Base-by-base conservation (phyloP, 2,329 filamentous ascomycete genomes). In the Arthrinium puccinioides region DNA sequence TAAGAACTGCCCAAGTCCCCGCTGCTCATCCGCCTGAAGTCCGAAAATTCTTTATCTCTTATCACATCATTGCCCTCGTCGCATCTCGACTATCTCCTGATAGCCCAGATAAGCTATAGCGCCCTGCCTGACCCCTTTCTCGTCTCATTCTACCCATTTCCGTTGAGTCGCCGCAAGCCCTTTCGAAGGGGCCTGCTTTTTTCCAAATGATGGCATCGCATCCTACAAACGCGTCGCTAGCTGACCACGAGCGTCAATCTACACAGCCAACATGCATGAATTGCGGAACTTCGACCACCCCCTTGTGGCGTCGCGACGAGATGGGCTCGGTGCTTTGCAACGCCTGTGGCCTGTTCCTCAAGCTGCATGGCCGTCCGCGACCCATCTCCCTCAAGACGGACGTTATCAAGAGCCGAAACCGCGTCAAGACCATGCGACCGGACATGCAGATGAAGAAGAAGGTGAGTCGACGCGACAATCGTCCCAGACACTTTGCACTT, bases 321-420 rank as follows among this genome's bases (percentile, higher is more conserved):
- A 79, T 84, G 54, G 92, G 92, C 49, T 84, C 88, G 1, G 90
- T 98, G 25, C 83, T 98, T 36, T 98, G 92, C 79, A 98, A 98
- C 67, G 92, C 92, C 55, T 98, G 92, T 64, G 92, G 92, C 42
- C 76, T 98, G 40, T 98, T 97, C 64, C 76, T 97, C 54, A 98
- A 98, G 74, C 75, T 98, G 50, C 92, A 98, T 60, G 89, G 89
- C 46, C 84, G 89, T 19, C 80, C 92, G 43, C 82, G 92, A 39
- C 92, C 92, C 50, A 96, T 95, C 60, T 94, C 87, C 52, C 76
- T 98, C 53, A 98, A 98, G 74, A 97, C 92, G 33, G 92, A 98
- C 70, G 90, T 97, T 50, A 98, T 98, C 69, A 98, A 98, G 72
- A 96, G 89, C 69, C 87, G 92, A 55, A 98, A 98, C 66, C 82